These are phyloP conservation scores for Candida ortonii DNA, from an alignment of 805 yeast genomes.

Conservation along the genomic window DNA sequence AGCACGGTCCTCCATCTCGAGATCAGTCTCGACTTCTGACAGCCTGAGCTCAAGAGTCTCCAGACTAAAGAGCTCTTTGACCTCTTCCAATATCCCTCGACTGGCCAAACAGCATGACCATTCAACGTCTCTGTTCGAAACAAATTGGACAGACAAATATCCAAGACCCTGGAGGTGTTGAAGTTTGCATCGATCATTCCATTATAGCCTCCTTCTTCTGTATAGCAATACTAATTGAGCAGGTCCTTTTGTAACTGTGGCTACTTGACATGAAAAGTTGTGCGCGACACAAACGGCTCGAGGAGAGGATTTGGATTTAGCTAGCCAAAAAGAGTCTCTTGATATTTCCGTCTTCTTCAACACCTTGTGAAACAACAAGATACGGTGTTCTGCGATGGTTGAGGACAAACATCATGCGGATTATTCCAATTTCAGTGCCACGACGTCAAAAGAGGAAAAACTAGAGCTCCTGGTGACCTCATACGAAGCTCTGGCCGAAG, in stretches of 20 bases:
- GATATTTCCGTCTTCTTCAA: too few species aligned
- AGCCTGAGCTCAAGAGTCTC: neutral
- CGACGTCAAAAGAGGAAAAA: slow-evolving; percentile 45
- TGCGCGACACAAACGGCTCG: too few species aligned
- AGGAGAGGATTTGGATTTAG: too few species aligned
- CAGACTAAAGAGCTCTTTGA: slow-evolving; percentile 7
- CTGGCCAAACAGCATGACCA: slow-evolving; percentile 10
- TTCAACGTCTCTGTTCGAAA: slow-evolving; percentile 2
- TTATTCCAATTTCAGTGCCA: slow-evolving; percentile 49
- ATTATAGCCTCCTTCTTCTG: too few species aligned
- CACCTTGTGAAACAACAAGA: slow-evolving; percentile 4
- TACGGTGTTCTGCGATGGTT: too few species aligned
- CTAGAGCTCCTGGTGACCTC: slow-evolving; percentile 57
- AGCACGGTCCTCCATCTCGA: slow-evolving; percentile 7
- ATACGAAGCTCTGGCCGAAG: slow-evolving; percentile 61
- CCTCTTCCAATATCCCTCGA: slow-evolving; percentile 15
- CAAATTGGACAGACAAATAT: slow-evolving; percentile 7
- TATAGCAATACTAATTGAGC: slow-evolving; percentile 1
- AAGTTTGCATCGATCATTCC: slow-evolving; percentile 1
- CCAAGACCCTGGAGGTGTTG: slow-evolving; percentile 20
- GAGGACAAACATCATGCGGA: slow-evolving; percentile 80
- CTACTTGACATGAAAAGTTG: too few species aligned
- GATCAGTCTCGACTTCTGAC: too few species aligned
- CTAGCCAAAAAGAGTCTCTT: too few species aligned
- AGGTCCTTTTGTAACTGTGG: too few species aligned